phyloP scores from a whole-genome alignment of 371 early-diverging fungal species.

The Rhizopus microsporus region DNA sequence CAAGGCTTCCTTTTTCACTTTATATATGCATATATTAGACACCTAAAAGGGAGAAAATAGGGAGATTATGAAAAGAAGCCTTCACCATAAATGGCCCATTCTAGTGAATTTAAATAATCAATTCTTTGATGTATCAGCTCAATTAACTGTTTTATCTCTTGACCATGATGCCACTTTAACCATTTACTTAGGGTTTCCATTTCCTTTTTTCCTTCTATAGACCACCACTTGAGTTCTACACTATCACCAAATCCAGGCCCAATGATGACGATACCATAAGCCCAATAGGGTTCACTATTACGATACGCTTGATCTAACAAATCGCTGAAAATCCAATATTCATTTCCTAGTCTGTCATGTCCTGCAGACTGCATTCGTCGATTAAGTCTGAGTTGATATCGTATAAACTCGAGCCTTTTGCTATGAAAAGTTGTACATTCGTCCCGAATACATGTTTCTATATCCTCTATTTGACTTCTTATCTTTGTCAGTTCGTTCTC shows the following conservation, averaged over 20 bases:
- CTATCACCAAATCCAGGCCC: slow-evolving; percentile 32
- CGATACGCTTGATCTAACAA: slow-evolving; percentile 28
- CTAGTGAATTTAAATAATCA: slow-evolving; percentile 23
- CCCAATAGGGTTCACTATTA: slow-evolving; percentile 40
- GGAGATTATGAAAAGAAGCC: slow-evolving; percentile 19
- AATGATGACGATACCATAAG: slow-evolving; percentile 36
- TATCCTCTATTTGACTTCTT: slow-evolving; percentile 18
- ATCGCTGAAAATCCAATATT: slow-evolving; percentile 48
- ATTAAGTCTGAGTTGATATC: slow-evolving; percentile 10
- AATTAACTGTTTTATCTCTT: neutral
- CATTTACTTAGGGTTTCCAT: slow-evolving; percentile 24
- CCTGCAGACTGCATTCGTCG: slow-evolving; percentile 27
- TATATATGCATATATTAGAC: neutral
- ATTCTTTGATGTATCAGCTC: slow-evolving; percentile 14
- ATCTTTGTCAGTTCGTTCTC: slow-evolving; percentile 7
- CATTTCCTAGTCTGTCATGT: slow-evolving; percentile 31
- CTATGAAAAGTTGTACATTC: slow-evolving; percentile 22
- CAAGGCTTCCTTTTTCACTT: neutral
- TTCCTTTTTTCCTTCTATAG: slow-evolving; percentile 26
- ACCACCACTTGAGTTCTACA: slow-evolving; percentile 30
- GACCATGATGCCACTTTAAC: slow-evolving; percentile 10
- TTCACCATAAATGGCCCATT: slow-evolving; percentile 31
- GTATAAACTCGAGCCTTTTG: slow-evolving; percentile 15
- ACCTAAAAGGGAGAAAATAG: neutral
- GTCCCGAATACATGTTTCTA: slow-evolving; percentile 27